These are phyloP conservation scores for Aegilops sharonensis DNA, from an alignment of 176 grass and related monocot species.

Conservation along the genomic window DNA sequence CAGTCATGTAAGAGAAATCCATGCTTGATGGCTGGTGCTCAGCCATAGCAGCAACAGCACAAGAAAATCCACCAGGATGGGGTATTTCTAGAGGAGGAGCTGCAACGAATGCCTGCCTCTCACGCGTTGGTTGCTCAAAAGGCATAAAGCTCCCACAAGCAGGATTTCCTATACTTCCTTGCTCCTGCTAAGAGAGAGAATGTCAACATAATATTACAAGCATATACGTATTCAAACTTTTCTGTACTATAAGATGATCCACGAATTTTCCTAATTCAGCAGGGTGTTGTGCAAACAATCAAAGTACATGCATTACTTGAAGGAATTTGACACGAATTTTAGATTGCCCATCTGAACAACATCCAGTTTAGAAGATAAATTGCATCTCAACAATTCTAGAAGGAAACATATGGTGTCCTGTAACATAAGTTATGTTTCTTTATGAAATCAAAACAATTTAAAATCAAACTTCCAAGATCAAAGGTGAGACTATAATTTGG, in stretches of 20 bases:
- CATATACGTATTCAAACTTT: slow-evolving; percentile 19
- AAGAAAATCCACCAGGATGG: slow-evolving; percentile 71
- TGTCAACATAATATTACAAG: background rate
- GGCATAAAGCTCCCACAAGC: slow-evolving; percentile 55
- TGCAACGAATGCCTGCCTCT: slow-evolving; percentile 54
- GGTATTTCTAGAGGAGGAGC: slow-evolving; percentile 53
- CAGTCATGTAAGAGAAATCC: slow-evolving; percentile 52
- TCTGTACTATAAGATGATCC: background rate
- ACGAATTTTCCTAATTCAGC: background rate
- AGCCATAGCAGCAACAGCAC: slow-evolving; percentile 74
- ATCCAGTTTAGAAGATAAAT: background rate
- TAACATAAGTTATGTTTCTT: too few relatives aligned
- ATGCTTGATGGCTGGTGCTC: slow-evolving; percentile 62
- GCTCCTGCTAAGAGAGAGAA: slow-evolving; percentile 65
- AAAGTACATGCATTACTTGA: background rate
- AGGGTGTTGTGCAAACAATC: background rate
- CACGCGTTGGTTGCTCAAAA: slow-evolving; percentile 34
- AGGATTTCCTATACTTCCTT: slow-evolving; percentile 73
- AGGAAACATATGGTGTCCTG: background rate
- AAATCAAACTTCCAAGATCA: background rate
- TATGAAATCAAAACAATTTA: background rate
- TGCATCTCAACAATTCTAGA: background rate
- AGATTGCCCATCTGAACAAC: background rate
- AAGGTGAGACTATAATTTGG: background rate
- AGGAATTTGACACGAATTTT: background rate